These are phyloP conservation scores for Ophiobolus disseminans DNA, from an alignment of 2,329 filamentous ascomycete genomes.

Conservation along the genomic window DNA sequence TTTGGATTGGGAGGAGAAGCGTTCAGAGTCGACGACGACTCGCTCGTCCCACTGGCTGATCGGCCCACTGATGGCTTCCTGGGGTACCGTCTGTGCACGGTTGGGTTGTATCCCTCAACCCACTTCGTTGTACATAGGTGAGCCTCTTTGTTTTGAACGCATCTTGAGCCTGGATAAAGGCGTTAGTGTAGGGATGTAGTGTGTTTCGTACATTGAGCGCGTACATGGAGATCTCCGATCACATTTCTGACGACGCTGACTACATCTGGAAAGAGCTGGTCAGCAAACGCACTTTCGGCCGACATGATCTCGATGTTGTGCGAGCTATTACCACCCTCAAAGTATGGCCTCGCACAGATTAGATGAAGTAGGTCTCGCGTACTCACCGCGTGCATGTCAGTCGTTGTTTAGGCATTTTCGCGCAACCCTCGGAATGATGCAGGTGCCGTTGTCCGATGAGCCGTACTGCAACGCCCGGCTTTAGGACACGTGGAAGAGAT, in stretches of 20 bases:
- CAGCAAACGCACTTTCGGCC: no score
- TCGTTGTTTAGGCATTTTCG: constrained; percentile 40
- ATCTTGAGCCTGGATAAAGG: constrained; percentile 31
- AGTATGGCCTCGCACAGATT: no score
- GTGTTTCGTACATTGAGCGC: neutral
- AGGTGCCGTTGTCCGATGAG: no score
- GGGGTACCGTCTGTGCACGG: constrained; percentile 40
- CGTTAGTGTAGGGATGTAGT: neutral
- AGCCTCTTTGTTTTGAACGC: constrained; percentile 40
- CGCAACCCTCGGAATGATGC: neutral
- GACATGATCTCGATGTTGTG: no score
- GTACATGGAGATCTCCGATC: constrained; percentile 36
- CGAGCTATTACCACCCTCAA: no score
- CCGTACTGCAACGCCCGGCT: no score
- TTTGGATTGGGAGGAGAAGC: constrained; percentile 8
- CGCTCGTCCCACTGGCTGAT: constrained; percentile 11
- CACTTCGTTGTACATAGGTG: constrained; percentile 44
- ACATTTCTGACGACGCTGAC: constrained; percentile 41
- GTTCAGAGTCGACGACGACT: constrained; percentile 15
- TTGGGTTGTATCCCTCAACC: constrained; percentile 42
- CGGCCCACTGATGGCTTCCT: constrained; percentile 10
- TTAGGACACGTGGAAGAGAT: no score
- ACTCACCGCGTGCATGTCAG: constrained; percentile 42
- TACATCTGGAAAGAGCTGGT: constrained; percentile 7
- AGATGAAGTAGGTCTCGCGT: no score